phyloP scores from a whole-genome alignment of 2,329 filamentous ascomycete species.

The Fusarium chlamydosporum region DNA sequence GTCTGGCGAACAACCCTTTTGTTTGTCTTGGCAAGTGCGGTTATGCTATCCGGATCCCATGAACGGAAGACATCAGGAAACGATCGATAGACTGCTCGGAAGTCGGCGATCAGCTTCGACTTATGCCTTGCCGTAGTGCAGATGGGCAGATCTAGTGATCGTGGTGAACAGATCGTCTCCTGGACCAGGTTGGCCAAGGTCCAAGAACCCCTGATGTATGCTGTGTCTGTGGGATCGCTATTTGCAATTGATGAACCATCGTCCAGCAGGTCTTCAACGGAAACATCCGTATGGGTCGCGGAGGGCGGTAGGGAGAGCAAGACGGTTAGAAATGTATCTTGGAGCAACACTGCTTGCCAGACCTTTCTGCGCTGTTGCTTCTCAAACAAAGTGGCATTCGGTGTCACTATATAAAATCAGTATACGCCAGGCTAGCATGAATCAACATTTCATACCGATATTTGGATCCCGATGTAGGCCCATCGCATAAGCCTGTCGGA shows the following conservation, averaged over 20 bases:
- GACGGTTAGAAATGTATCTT: conserved; percentile 86
- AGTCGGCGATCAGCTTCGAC: conserved; percentile 76
- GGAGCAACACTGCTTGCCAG: conserved; percentile 85
- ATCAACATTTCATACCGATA: conserved; percentile 63
- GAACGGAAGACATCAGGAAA: conserved; percentile 80
- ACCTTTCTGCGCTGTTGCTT: conserved; percentile 84
- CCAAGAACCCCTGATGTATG: conserved; percentile 83
- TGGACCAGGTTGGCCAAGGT: conserved; percentile 83
- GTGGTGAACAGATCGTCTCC: conserved; percentile 80
- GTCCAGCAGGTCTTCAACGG: conserved; percentile 79
- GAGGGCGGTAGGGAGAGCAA: conserved; percentile 82
- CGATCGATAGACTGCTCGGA: conserved; percentile 78
- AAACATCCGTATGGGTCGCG: conserved; percentile 84
- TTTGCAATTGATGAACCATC: conserved; percentile 70
- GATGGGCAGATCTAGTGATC: conserved; percentile 80
- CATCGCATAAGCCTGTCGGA: conserved; percentile 85
- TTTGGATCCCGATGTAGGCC: conserved; percentile 84
- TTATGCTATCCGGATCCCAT: conserved; percentile 73
- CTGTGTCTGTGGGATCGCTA: conserved; percentile 74
- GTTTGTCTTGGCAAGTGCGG: conserved; percentile 69
- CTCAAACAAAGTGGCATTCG: conserved; percentile 76
- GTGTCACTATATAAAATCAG: conserved; percentile 63
- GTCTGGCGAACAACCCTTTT: conserved; percentile 80
- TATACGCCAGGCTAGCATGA: conserved; percentile 26
- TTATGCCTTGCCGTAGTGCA: conserved; percentile 78